Base-by-base conservation (phyloP, 257 asterid species). In the Fraxinus anomala region DNA sequence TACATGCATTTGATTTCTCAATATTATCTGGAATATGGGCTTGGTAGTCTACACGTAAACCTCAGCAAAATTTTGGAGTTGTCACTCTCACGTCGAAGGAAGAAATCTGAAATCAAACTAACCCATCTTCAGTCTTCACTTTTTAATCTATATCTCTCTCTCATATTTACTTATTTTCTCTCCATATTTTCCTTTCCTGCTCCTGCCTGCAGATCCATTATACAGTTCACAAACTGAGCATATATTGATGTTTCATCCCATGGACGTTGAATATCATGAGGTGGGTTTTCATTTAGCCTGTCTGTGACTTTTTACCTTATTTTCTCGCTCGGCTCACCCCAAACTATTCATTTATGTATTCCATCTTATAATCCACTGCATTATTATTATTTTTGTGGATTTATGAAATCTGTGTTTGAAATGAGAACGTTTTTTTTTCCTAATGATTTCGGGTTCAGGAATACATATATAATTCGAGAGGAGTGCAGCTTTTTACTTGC, bases 401-500 rank as follows among this genome's bases (percentile, higher is more conserved):
- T 80, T 71, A 68, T 2, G 66, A 81, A 59, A 61, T 14, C 23
- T 73, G 36, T 66, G 14, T 44, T 75, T 31, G 23, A 21, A 8
- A 8, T 73, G 61, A 54, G 54, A 26, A 63, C 51, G 4, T 31
- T 1, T 70, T 42, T 31, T 33, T 1, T 19, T 16, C 1, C 7
- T 36, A 13, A 3, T 26, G 28, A 33, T 36, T 36, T 70, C 73
- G 36, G 1, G 39, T n/a, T 73, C 42, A 95, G 99, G 98, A 74
- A 80, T 86, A 87, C 73, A 79, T 86, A 8, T 89, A 89, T 82
- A 96, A 93, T 81, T 83, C 92, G 8, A 87, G 97, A 88, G 98
- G 96, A 72, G 85, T 90, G 40, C 85, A 92, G 86, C 88, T 89
- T 12, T 92, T 93, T 79, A 89, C 96, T 75, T 96, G 98, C 90